Base-by-base conservation (phyloP, 2,329 filamentous ascomycete species). In the Talaromyces sp. region DNA sequence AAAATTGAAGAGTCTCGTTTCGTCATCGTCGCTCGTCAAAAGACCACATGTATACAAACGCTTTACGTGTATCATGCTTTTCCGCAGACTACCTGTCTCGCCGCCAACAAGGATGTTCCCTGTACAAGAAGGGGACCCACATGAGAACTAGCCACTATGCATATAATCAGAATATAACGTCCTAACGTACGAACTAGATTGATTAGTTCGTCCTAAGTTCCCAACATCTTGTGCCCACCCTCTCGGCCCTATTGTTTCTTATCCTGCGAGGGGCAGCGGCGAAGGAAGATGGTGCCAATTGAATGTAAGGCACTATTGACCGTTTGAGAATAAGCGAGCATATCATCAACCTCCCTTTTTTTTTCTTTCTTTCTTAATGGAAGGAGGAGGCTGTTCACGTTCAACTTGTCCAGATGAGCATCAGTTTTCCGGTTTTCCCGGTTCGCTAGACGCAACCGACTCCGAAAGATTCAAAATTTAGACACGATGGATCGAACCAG, bases 401-500 rank as follows among this genome's bases (percentile, higher is more conserved):
- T 19, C 9, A 46, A 11, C 43, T 11, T 46, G 11, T 46, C 19
- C 19, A 24, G 41, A n/a, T 21, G 12, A n/a, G 3, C 5, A n/a
- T n/a, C 14, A 14, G 14, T 17, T 38, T n/a, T 17, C 32, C 1
- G 4, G 7, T 21, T 46, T 46, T 46, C 41, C 41, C n/a, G 9
- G 19, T 19, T 46, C 43, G 43, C 43, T 3, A 24, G 7, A 38
- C 35, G 35, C 43, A 11, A 46, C n/a, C 19, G 19, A 7, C 43
- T 24, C 43, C 43, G 19, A 46, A 51, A 57, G 31, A 53, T 52
- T 54, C 50, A 38, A 57, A 54, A 24, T 50, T 29, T 32, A 50
- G 26, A 54, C 59, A 57, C 55, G 48, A 54, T 54, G 54, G 38
- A 57, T 31, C 27, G 55, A 38, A 26, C 43, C 48, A 52, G 12